phyloP scores from a whole-genome alignment of 352 stramenopile species.

The Globisporangium viniferum region DNA sequence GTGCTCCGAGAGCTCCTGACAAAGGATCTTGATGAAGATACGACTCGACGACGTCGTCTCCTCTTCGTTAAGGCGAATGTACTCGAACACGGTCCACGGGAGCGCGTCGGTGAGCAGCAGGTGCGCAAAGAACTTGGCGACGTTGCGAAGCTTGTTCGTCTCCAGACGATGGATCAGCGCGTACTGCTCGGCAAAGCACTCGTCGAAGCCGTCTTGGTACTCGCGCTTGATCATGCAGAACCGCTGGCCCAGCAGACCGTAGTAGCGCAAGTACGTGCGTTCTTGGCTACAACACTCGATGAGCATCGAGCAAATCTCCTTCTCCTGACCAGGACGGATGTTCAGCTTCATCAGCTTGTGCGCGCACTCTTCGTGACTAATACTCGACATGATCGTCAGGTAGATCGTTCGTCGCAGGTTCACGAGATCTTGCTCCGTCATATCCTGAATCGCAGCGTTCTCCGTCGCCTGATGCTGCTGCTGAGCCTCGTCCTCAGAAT shows the following conservation, averaged over 20 bases:
- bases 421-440: constrained; percentile 97
- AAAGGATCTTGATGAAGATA: constrained; percentile 99
- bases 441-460: constrained; percentile 89
- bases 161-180: constrained; percentile 96
- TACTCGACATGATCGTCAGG: constrained; percentile 99
- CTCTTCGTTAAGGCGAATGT: constrained; percentile 97
- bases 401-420: constrained; percentile 99
- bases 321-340: constrained; percentile 95
- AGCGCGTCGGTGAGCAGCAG: constrained; percentile 97
- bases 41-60: constrained; percentile 98
- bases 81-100: constrained; percentile 97
- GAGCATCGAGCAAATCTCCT: constrained; percentile 99
- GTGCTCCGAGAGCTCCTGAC: constrained; percentile 97
- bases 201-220: constrained; percentile 95
- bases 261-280: constrained; percentile 96
- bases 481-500: constrained; percentile 17
- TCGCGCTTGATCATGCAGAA: constrained; percentile 96
- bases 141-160: constrained; percentile 99
- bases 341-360: constrained; percentile 99
- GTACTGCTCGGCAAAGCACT: constrained; percentile 94
- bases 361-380: constrained; percentile 98
- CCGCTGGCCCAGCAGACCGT: constrained; percentile 94
- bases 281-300: constrained; percentile 99
- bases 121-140: constrained; percentile 99
- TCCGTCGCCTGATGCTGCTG: constrained; percentile 23